Base-by-base conservation (phyloP, 192 early-diverging fungal species). In the Coemansia sp. region DNA sequence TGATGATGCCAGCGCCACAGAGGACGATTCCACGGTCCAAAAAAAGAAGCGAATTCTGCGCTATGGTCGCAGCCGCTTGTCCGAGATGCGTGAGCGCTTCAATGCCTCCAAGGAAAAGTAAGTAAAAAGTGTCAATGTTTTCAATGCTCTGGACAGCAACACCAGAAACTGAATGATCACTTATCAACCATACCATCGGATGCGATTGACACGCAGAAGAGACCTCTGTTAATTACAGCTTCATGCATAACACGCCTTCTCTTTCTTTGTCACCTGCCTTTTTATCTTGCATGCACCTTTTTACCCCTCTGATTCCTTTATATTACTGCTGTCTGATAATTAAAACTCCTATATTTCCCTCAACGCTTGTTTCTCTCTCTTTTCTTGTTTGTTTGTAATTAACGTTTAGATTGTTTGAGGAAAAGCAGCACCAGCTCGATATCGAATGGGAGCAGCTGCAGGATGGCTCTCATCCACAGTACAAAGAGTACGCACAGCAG, bases 21-120 rank as follows among this genome's bases (percentile, higher is more conserved):
- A 71, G 8, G 75, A 80, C 59, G 72, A 72, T 37, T 52, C 55
- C 5, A 23, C 66, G 18, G 65, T 75, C 7, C 40, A 56, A 31
- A 67, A 63, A 49, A 74, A 70, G 69, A 80, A 80, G 48, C 78
- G 78, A 39, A 61, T 71, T 52, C 62, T 80, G 59, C 78, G 78
- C 42, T 64, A 80, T 45, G 78, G 78, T 26, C 78, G 78, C 45
- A 68, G 59, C n/a, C 67, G 68, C 25, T 66, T 80, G 60, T 61
- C 72, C 28, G 59, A 66, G 10, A 80, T 75, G 68, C 68, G 64
- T 13, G 68, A 68, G 63, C 78, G 72, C 59, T 80, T 80, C 35
- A 66, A 75, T 20, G 43, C 55, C 12, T 52, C 67, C 45, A 79
- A 79, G 25, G 45, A 63, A 51, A 74, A 59, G 75, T 72, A 78